Conservation (phyloP, 306 rosid genomes). For the Dryas octopetala region DNA sequence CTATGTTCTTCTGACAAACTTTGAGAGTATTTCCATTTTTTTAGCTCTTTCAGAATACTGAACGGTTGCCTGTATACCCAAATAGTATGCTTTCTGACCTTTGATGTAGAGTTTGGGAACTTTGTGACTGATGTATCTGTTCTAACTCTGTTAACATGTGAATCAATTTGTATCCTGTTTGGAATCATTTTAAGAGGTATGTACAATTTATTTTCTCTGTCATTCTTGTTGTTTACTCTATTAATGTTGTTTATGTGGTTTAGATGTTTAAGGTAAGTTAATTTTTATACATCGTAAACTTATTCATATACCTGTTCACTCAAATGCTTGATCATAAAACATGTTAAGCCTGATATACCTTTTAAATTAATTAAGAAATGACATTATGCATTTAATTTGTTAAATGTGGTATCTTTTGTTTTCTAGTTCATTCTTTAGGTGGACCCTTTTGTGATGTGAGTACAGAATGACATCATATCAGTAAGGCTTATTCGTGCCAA, state of each 20-base stretch:
- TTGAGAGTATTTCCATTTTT: too few species aligned
- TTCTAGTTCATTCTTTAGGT: neutral
- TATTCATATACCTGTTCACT: neutral
- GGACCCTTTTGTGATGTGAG: neutral
- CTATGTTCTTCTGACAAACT: too few species aligned
- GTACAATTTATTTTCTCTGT: too few species aligned
- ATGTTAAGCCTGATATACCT: neutral
- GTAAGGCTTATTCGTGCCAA: too few species aligned
- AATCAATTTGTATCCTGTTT: too few species aligned
- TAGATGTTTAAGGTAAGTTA: neutral
- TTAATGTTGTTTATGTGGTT: neutral
- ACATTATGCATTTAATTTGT: neutral
- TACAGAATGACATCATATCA: constrained; percentile 8
- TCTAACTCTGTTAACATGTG: neutral
- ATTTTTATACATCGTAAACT: neutral
- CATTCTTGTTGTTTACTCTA: too few species aligned
- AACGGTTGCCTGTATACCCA: neutral
- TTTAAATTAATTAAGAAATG: neutral
- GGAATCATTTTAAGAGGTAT: too few species aligned
- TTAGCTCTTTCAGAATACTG: too few species aligned
- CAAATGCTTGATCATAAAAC: neutral
- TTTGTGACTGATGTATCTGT: neutral
- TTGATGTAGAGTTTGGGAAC: neutral
- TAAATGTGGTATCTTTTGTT: neutral
- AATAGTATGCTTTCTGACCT: neutral